Evolutionary conservation across 192 early-diverging fungal species (phyloP), one percentile per base, ranked within the genome.

Genomic region (Umbelopsis sp.): DNA sequence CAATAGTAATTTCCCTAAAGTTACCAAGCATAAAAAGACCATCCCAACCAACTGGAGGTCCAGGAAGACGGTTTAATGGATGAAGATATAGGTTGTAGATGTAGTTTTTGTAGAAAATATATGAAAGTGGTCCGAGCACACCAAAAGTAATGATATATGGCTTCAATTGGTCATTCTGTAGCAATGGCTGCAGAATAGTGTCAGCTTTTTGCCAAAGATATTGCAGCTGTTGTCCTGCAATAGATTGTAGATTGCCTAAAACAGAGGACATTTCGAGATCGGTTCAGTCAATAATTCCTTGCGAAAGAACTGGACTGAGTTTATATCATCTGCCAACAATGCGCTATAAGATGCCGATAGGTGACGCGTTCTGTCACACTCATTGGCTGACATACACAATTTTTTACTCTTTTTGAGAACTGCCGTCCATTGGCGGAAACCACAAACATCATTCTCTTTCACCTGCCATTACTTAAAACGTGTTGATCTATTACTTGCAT

Each of bases 41-140:
- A 25, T 83, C 67, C 68, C 74, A 77, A 24, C 65, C 65, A 24
- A 82, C 77, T 7, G 75, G 81, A 26, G 86, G 86, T 10, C 86
- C 86, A 20, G 86, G 86, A 16, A 87, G 77, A 26, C 70, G 74
- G 14, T 78, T 80, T 7, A 82, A 43, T 2, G 81, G 83, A 24
- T 75, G 53, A 10, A 85, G 62, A 45, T 72, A 86, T n/a, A 75
- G 73, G 26, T 77, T 77, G 9, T 76, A 65, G 36, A 83, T 51
- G 12, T 81, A 75, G 21, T 70, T 75, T 36, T 75, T 76, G 59
- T 80, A 79, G 43, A 86, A 25, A 34, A 81, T 24, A 49, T 81
- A 82, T 59, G 71, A 75, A 11, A 53, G 59, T 49, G 34, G 56
- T 20, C 56, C 56, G 10, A 62, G 16, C 16, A 62, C 56, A 32